A percentile compares a stretch with the other conserved stretches of the same genome.
Conservation (phyloP, 306 rosid genomes). For the Prunus mume region DNA sequence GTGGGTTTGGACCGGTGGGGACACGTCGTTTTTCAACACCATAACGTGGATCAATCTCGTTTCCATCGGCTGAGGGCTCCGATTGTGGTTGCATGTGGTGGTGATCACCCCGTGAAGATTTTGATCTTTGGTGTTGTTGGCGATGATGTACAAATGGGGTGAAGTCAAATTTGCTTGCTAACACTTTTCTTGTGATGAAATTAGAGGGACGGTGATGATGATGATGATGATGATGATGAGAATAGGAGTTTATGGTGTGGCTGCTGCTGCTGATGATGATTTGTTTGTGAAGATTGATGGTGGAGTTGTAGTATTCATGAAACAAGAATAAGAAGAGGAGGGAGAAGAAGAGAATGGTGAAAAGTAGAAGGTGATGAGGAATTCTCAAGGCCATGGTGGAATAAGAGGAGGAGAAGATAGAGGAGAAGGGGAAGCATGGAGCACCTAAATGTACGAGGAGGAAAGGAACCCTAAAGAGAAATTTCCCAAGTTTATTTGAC, state of each 20-base stretch:
- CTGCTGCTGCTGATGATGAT: neutral
- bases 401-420: conserved; percentile 34
- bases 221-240: conserved; percentile 22
- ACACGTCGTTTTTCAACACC: conserved; percentile 90
- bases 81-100: conserved; percentile 7
- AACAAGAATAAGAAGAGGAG: conserved; percentile 38
- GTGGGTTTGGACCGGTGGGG: conserved; percentile 94
- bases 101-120: conserved; percentile 12
- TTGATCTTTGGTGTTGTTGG: conserved; percentile 4
- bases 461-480: conserved; percentile 1
- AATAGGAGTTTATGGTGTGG: neutral
- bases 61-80: conserved; percentile 21
- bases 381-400: conserved; percentile 71
- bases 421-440: conserved; percentile 69
- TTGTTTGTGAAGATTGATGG: conserved; percentile 28
- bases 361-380: conserved; percentile 33
- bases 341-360: conserved; percentile 38
- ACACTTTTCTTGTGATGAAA: conserved; percentile 59
- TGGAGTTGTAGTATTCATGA: conserved; percentile 52
- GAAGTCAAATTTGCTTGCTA: conserved; percentile 73
- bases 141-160: conserved; percentile 53
- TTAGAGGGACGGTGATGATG: conserved; percentile 11
- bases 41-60: conserved; percentile 75
- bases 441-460: conserved; percentile 24
- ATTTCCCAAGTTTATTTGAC: conserved; percentile 25